Evolutionary conservation across 2,329 filamentous ascomycete genomes (phyloP), one percentile per base, ranked within the genome.

Genomic region (Cladophialophora exuberans): DNA sequence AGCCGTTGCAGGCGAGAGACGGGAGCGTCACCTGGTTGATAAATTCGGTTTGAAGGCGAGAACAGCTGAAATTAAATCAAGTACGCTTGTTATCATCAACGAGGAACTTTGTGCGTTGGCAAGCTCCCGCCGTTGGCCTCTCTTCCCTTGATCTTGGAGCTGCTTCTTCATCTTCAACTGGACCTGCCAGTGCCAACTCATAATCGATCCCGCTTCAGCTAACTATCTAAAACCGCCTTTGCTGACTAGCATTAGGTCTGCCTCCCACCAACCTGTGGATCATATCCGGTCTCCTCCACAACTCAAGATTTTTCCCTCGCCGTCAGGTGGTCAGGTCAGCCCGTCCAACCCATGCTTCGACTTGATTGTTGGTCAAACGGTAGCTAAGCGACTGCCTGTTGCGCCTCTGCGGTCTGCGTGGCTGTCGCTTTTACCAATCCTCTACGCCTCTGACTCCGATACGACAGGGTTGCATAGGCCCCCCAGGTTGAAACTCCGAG

Each of bases 281-380:
- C 44, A 47, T 15, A 23, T 31, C 23, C 31, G n/a, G 23, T 23
- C 30, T 47, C 35, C 46, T 28, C 31, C 15, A 30, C 36, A 17
- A 39, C 45, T 47, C 33, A 22, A 20, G 44, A n/a, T 36, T 25
- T 36, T 49, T 49, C 52, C 33, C 11, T 36, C 36, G 18, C 38
- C 33, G 50, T 60, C 57, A 57, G 50, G 46, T 57, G 57, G 57
- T 47, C 54, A 48, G 42, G 52, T 49, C 48, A 41, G 36, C 38
- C 30, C 20, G 22, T 30, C 15, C 9, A n/a, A 7, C 28, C 20
- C 45, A 26, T 41, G 47, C 22, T 31, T 46, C 46, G 36, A 28
- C 38, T 36, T 33, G 45, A 35, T 30, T 49, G 13, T 41, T 43
- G 18, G 38, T 25, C 43, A 18, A 42, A 20, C n/a, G 31, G 20